Evolutionary conservation across 768 basidiomycete genomes (phyloP).

Genomic region (Termitomyces sp.): DNA sequence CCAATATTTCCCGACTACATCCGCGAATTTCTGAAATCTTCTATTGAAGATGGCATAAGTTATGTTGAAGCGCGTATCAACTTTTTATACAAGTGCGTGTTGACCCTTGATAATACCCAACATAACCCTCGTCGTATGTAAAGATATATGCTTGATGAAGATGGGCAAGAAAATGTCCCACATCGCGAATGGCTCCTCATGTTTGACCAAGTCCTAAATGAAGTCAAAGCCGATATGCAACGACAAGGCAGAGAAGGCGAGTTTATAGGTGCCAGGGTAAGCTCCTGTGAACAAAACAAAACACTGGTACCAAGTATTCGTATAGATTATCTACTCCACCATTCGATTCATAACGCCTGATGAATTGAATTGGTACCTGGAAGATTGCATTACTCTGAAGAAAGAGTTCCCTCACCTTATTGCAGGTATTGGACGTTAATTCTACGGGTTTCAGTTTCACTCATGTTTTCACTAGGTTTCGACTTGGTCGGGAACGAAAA

Average conservation of each 20-base stretch:
- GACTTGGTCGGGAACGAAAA: slow-evolving; percentile 81
- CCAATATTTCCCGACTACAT: slow-evolving; percentile 61
- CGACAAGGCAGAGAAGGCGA: slow-evolving; percentile 49
- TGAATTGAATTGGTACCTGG: slow-evolving; percentile 59
- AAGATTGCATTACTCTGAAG: slow-evolving; percentile 71
- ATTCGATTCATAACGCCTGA: slow-evolving; percentile 49
- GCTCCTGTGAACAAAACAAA: slow-evolving; percentile 4
- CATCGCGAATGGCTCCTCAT: slow-evolving; percentile 55
- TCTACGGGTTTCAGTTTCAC: background rate
- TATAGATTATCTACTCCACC: slow-evolving; percentile 68
- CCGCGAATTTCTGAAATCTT: slow-evolving; percentile 53
- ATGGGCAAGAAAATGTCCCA: slow-evolving; percentile 52
- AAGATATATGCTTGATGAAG: slow-evolving; percentile 51
- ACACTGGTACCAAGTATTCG: background rate
- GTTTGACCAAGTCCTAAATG: slow-evolving; percentile 45
- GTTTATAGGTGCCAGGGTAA: slow-evolving; percentile 63
- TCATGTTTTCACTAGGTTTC: slow-evolving; percentile 43
- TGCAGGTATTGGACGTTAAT: slow-evolving; percentile 40
- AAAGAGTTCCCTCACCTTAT: slow-evolving; percentile 71
- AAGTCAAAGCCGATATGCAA: slow-evolving; percentile 48
- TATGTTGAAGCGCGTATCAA: slow-evolving; percentile 69
- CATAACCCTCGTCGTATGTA: background rate
- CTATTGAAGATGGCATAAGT: slow-evolving; percentile 65
- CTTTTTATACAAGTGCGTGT: slow-evolving; percentile 49
- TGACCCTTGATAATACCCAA: background rate